Evolutionary conservation across 768 basidiomycete species (phyloP).

Genomic region (Trametes cubensis): DNA sequence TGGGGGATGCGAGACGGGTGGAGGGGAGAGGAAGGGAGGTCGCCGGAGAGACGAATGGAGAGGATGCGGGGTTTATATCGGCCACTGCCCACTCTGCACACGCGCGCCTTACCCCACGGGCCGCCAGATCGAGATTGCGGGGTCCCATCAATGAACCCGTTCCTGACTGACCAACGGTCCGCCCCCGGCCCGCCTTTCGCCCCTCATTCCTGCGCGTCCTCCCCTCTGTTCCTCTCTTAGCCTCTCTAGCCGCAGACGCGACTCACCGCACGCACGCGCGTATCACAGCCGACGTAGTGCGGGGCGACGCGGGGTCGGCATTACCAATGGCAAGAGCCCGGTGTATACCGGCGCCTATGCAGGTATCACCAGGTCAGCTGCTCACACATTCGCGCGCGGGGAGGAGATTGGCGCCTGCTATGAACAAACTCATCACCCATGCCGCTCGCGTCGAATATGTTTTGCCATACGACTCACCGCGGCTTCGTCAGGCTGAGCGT

Average conservation of each 20-base stretch:
- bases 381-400: background rate
- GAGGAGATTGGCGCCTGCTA: background rate
- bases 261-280: background rate
- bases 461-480: background rate
- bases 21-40: constrained; percentile 6
- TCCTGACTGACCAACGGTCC: constrained; percentile 13
- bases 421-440: background rate
- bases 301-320: background rate
- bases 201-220: background rate
- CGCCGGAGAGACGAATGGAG: constrained; percentile 11
- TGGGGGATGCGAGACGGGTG: constrained; percentile 2
- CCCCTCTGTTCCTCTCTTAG: background rate
- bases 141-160: constrained; percentile 18
- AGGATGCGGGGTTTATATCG: constrained; percentile 15
- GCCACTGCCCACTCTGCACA: background rate
- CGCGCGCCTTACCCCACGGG: constrained; percentile 16
- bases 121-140: constrained; percentile 26
- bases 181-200: constrained; percentile 6
- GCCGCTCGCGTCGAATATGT: background rate
- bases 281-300: background rate
- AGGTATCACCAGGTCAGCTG: constrained; percentile 4
- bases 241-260: background rate
- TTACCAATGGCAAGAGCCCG: background rate
- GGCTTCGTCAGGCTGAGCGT: background rate
- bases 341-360: background rate